Base-by-base conservation (phyloP, 2,329 filamentous ascomycete genomes). In the Colletotrichum aenigma region DNA sequence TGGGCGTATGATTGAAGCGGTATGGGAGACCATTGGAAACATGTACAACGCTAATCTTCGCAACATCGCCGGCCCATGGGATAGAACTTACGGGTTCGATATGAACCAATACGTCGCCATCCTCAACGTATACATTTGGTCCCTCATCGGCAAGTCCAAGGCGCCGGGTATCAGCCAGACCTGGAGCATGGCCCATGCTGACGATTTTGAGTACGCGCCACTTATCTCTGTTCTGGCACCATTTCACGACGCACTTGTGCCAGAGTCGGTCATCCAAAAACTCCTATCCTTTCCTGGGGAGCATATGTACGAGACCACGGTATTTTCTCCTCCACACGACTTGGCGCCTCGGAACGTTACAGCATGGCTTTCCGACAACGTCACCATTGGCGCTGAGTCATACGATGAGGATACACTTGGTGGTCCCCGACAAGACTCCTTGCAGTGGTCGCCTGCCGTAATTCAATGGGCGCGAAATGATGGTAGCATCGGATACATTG, bases 51-150 rank as follows among this genome's bases (percentile, higher is more conserved):
- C 91, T 1, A 86, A 87, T 2, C 81, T 93, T 82, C 89, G 87
- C 76, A 93, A 93, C 73, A 86, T 93, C 36, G 91, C 91, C 2
- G 91, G 91, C 0, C 91, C 91, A 0, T 93, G 91, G 91, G 92
- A 93, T 79, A 87, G 92, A 0, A 85, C 88, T 0, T 93, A 93
- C 76, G 91, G 91, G 1, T 92, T 88, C 74, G 91, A 93, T 74
- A 92, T 93, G 91, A 92, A 91, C 65, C 83, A 87, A 5, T 93
- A 93, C 77, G 80, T 92, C 4, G 89, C 89, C 71, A 86, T 93
- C 66, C 87, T 92, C 79, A 88, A 88, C 0, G 80, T 91, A 8
- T 90, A 91, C 81, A 86, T 93, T 72, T 93, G 91, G 91, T 86
- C 88, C 0, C 76, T 91, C 7, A 84, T 90, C 9, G 90, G 90